A percentile compares a stretch with the other conserved stretches of the same genome.
These are phyloP conservation scores for Moesziomyces sp. DNA, from an alignment of 1,284 basidiomycete species.

Conservation along the genomic window DNA sequence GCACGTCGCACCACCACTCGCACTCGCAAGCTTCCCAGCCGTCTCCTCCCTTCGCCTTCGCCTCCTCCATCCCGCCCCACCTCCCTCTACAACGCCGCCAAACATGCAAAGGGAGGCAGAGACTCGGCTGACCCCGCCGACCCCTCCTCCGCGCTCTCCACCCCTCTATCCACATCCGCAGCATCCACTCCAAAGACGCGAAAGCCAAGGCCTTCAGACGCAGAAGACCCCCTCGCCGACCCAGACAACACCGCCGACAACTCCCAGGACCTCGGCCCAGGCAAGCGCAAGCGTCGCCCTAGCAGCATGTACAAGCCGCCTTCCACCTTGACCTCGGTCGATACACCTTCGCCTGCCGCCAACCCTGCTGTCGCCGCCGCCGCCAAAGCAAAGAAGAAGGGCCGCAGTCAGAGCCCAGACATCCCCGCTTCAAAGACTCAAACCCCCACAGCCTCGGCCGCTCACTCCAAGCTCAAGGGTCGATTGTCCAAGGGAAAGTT, in stretches of 20 bases:
- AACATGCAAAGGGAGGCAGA: conserved; percentile 28
- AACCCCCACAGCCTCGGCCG: conserved; percentile 9
- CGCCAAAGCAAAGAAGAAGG: conserved; percentile 42
- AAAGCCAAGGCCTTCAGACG: conserved; percentile 15
- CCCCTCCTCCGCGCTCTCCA: conserved; percentile 6
- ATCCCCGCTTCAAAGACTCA: conserved; percentile 15
- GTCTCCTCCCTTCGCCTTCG: conserved; percentile 48
- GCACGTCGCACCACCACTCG: conserved; percentile 47
- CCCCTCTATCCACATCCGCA: conserved; percentile 3
- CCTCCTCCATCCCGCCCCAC: conserved; percentile 42
- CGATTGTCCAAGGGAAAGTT: conserved; percentile 25
- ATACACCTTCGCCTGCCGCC: conserved; percentile 22
- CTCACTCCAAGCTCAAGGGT: conserved; percentile 23
- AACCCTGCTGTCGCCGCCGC: conserved; percentile 8
- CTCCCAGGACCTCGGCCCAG: conserved; percentile 31
- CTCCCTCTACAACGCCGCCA: conserved; percentile 30
- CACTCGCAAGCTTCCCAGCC: conserved; percentile 48
- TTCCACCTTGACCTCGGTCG: conserved; percentile 51
- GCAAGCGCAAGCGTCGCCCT: conserved; percentile 57
- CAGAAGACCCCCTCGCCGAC: conserved; percentile 11
- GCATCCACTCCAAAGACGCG: conserved; percentile 11
- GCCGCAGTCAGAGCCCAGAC: conserved; percentile 40
- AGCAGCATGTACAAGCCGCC: conserved; percentile 60
- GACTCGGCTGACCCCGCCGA: conserved; percentile 8
- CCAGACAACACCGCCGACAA: conserved; percentile 15